Evolutionary conservation across 352 stramenopile genomes (phyloP).

Genomic region (Globisporangium paroecandrum): DNA sequence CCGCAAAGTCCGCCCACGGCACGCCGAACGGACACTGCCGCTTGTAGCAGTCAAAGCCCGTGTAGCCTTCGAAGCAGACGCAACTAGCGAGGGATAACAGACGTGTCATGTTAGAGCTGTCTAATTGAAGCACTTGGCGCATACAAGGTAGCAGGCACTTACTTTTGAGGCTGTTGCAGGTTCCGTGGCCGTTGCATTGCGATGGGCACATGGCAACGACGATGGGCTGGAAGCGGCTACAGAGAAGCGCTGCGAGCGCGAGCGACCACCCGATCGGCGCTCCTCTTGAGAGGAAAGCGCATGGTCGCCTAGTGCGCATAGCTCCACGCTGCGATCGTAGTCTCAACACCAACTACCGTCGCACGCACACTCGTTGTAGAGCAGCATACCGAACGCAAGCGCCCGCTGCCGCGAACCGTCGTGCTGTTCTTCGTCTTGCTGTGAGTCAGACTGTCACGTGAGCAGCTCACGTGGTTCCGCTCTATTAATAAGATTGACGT

Average conservation of each 20-base stretch:
- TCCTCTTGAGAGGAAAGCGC: neutral
- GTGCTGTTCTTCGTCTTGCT: neutral
- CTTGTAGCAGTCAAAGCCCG: slow-evolving; percentile 82
- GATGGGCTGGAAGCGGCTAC: neutral
- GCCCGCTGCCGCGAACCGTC: neutral
- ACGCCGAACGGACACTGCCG: slow-evolving; percentile 67
- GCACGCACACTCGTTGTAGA: neutral
- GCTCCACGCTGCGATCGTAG: neutral
- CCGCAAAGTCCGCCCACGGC: slow-evolving; percentile 58
- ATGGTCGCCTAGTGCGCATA: neutral
- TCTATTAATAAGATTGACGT: neutral
- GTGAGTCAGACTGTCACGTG: neutral
- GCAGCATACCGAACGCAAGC: neutral
- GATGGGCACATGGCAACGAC: slow-evolving; percentile 41
- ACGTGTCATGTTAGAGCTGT: neutral
- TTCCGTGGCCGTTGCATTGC: slow-evolving; percentile 63
- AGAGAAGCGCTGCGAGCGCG: slow-evolving; percentile 9
- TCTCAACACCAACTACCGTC: neutral
- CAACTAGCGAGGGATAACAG: slow-evolving; percentile 43
- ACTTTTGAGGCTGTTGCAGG: slow-evolving; percentile 60
- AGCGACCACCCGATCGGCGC: neutral
- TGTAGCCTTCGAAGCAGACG: slow-evolving; percentile 81
- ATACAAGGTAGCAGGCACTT: neutral
- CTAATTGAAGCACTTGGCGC: no score
- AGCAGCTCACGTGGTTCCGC: neutral